These are phyloP conservation scores for Paratinospora sagittata DNA, from an alignment of 164 flowering plant species.

Conservation along the genomic window DNA sequence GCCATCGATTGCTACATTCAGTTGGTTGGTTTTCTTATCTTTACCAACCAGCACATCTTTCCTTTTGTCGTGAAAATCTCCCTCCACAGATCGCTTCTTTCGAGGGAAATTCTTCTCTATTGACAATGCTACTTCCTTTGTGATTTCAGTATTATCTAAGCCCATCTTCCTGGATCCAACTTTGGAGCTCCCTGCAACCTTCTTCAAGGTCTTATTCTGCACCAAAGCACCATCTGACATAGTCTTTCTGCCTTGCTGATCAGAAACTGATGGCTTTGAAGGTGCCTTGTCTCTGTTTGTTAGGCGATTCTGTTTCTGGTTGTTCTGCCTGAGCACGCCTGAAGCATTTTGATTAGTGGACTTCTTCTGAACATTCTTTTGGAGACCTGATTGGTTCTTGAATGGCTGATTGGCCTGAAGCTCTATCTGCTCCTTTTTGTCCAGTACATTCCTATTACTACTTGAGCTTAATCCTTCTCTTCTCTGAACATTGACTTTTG, in stretches of 20 bases:
- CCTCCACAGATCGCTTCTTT: slow-evolving; percentile 56
- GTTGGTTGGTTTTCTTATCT: slow-evolving; percentile 23
- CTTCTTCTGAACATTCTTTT: slow-evolving; percentile 43
- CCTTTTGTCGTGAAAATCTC: slow-evolving; percentile 31
- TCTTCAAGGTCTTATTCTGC: slow-evolving; percentile 32
- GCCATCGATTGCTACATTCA: slow-evolving; percentile 21
- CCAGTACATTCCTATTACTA: slow-evolving; percentile 21
- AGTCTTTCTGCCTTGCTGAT: slow-evolving; percentile 37
- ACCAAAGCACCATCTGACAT: slow-evolving; percentile 31
- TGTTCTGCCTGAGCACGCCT: slow-evolving; percentile 65
- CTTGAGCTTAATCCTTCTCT: slow-evolving; percentile 50
- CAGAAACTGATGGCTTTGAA: slow-evolving; percentile 38
- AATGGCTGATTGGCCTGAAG: slow-evolving; percentile 29
- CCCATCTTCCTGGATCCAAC: slow-evolving; percentile 41
- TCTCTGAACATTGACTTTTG: slow-evolving; percentile 91
- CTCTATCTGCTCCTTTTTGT: slow-evolving; percentile 42
- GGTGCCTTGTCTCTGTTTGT: slow-evolving; percentile 38
- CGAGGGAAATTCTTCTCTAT: slow-evolving; percentile 39
- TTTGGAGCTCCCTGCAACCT: slow-evolving; percentile 34
- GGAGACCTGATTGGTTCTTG: slow-evolving; percentile 34
- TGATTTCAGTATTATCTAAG: slow-evolving; percentile 30
- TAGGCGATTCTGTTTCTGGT: slow-evolving; percentile 68
- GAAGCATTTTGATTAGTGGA: slow-evolving; percentile 30
- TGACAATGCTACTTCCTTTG: slow-evolving; percentile 30
- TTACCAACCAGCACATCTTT: slow-evolving; percentile 23